A percentile compares a stretch with the other conserved stretches of the same genome.
Conservation (phyloP, 2,329 filamentous ascomycete species). For the Dactylella cylindrospora region DNA sequence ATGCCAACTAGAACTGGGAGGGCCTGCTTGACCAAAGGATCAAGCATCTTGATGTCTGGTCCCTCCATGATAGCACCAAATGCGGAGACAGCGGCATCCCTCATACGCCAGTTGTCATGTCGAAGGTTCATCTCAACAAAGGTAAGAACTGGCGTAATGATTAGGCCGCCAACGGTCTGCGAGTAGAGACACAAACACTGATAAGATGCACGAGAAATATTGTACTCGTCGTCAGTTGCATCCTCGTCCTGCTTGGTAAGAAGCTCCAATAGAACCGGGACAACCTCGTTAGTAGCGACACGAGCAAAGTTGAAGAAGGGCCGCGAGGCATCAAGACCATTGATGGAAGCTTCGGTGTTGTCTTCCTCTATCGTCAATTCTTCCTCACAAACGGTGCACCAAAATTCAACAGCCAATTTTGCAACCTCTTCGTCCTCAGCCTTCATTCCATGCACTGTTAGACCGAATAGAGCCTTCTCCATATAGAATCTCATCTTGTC, state of each 20-base stretch:
- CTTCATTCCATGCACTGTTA: constrained; percentile 99
- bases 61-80: constrained; percentile 99
- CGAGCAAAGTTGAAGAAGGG: constrained; percentile 95
- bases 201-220: constrained; percentile 89
- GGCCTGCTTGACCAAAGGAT: constrained; percentile 93
- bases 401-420: constrained; percentile 97
- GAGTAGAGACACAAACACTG: constrained; percentile 95
- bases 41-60: constrained; percentile 85
- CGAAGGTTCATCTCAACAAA: constrained; percentile 93
- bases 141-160: constrained; percentile 80
- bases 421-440: constrained; percentile 95
- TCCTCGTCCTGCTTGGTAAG: constrained; percentile 98
- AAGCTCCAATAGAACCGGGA: constrained; percentile 83
- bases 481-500: constrained; percentile 99
- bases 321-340: constrained; percentile 68
- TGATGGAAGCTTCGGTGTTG: constrained; percentile 65
- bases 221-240: constrained; percentile 95
- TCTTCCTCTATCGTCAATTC: constrained; percentile 98
- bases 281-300: constrained; percentile 88
- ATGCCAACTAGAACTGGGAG: constrained; percentile 88
- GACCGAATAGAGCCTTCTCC: constrained; percentile 97
- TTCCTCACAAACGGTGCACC: constrained; percentile 99
- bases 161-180: constrained; percentile 80
- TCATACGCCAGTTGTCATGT: constrained; percentile 87
- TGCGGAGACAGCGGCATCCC: constrained; percentile 93